Evolutionary conservation across 2,329 filamentous ascomycete species (phyloP).

Genomic region (Didymella pomorum): DNA sequence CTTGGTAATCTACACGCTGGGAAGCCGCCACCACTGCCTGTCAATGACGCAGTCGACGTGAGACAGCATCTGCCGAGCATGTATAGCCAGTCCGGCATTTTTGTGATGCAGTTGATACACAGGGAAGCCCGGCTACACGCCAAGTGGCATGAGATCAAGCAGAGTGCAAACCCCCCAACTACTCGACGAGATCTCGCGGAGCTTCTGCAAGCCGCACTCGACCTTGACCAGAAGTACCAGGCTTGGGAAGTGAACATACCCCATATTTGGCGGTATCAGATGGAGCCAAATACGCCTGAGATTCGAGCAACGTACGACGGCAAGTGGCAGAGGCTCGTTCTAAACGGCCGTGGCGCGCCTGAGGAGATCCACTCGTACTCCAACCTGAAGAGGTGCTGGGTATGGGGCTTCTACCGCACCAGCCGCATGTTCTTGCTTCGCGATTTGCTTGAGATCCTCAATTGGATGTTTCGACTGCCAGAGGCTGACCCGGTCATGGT

Average conservation of each 20-base stretch:
- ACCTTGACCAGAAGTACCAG: slow-evolving; percentile 38
- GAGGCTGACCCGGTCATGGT: slow-evolving; percentile 15
- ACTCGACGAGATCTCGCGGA: slow-evolving; percentile 32
- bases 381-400: slow-evolving; percentile 35
- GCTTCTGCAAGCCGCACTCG: slow-evolving; percentile 33
- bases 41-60: slow-evolving; percentile 26
- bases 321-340: slow-evolving; percentile 36
- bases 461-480: slow-evolving; percentile 41
- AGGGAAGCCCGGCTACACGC: slow-evolving; percentile 36
- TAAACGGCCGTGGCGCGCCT: slow-evolving; percentile 35
- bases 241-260: slow-evolving; percentile 36
- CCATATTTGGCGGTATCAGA: slow-evolving; percentile 29
- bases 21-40: slow-evolving; percentile 34
- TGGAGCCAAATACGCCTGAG: slow-evolving; percentile 35
- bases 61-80: slow-evolving; percentile 26
- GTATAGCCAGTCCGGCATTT: slow-evolving; percentile 32
- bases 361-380: slow-evolving; percentile 38
- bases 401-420: slow-evolving; percentile 44
- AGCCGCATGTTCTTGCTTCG: slow-evolving; percentile 39
- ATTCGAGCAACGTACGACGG: slow-evolving; percentile 28
- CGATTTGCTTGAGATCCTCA: slow-evolving; percentile 42
- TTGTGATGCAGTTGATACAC: slow-evolving; percentile 38
- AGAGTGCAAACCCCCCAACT: slow-evolving; percentile 23
- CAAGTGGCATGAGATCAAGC: slow-evolving; percentile 40
- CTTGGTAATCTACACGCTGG: slow-evolving; percentile 39